A percentile compares a stretch with the other conserved stretches of the same genome.
phyloP scores from a whole-genome alignment of 2,329 filamentous ascomycete species.

The Penicillium griseofulvum region DNA sequence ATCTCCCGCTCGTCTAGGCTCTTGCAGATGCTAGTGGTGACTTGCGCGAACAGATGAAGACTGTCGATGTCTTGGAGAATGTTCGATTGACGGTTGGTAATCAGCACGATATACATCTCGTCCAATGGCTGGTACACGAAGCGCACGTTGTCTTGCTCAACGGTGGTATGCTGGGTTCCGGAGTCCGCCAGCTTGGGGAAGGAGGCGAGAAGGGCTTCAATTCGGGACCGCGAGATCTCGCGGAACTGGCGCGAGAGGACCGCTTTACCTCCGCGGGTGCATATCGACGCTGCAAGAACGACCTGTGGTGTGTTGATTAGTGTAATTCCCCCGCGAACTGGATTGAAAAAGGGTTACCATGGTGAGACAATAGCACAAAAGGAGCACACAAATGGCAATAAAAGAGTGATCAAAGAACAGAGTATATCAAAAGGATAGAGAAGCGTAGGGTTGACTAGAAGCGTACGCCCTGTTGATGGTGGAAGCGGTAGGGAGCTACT shows the following conservation, averaged over 20 bases:
- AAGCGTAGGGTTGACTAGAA: conserved; percentile 20
- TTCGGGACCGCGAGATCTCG: conserved; percentile 93
- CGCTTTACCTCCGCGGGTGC: conserved; percentile 95
- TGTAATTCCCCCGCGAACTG: conserved; percentile 13
- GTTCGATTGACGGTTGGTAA: conserved; percentile 99
- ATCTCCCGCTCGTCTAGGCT: conserved; percentile 95
- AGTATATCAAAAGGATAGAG: background rate
- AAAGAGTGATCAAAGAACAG: background rate
- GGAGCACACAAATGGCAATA: background rate
- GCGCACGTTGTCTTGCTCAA: conserved; percentile 98
- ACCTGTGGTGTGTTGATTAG: conserved; percentile 59
- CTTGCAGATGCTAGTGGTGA: conserved; percentile 94
- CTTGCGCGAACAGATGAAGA: conserved; percentile 94
- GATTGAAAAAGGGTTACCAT: conserved; percentile 28
- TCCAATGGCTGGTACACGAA: conserved; percentile 99
- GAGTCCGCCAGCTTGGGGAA: conserved; percentile 97
- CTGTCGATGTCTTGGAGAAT: conserved; percentile 99
- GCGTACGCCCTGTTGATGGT: conserved; percentile 15
- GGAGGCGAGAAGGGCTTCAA: conserved; percentile 92
- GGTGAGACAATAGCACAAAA: background rate
- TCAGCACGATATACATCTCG: conserved; percentile 99
- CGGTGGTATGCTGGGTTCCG: conserved; percentile 94
- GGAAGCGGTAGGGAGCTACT: conserved; percentile 32
- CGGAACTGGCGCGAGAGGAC: conserved; percentile 97
- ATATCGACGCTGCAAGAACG: conserved; percentile 97